A percentile compares a stretch with the other conserved stretches of the same genome.
Conservation (phyloP, 495 filamentous ascomycete species). For the Diplogelasinospora grovesii region DNA sequence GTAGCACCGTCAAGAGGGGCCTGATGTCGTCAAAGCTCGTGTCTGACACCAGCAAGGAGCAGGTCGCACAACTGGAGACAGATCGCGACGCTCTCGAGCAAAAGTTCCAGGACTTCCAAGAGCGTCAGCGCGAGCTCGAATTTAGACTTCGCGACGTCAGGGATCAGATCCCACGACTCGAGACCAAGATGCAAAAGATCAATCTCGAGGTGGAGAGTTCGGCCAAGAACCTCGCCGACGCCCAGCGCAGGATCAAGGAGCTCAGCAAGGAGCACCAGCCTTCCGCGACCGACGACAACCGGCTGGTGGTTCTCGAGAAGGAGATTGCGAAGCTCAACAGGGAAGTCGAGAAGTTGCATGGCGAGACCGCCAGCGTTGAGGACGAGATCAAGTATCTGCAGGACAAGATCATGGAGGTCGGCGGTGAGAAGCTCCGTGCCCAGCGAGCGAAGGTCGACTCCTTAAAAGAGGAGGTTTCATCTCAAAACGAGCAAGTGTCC, state of each 20-base stretch:
- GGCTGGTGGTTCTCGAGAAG: conserved; percentile 62
- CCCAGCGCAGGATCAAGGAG: conserved; percentile 76
- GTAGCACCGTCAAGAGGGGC: conserved; percentile 77
- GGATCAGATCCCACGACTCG: conserved; percentile 75
- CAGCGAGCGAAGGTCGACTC: conserved; percentile 94
- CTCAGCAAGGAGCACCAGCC: conserved; percentile 70
- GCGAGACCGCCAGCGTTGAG: conserved; percentile 78
- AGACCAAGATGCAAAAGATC: conserved; percentile 90
- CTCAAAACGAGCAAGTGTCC: conserved; percentile 72
- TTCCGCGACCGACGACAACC: conserved; percentile 68
- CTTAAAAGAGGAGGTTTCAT: conserved; percentile 76
- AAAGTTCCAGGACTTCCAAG: conserved; percentile 70
- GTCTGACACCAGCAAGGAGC: conserved; percentile 75
- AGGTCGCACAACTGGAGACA: conserved; percentile 75
- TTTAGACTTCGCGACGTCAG: conserved; percentile 61
- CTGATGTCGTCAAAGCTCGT: conserved; percentile 94
- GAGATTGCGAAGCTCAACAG: conserved; percentile 66
- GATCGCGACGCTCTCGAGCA: conserved; percentile 81
- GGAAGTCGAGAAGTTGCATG: conserved; percentile 72
- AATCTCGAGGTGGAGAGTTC: conserved; percentile 82
- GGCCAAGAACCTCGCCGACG: conserved; percentile 75
- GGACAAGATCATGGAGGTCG: conserved; percentile 96
- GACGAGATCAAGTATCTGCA: conserved; percentile 86
- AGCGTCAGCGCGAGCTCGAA: conserved; percentile 72
- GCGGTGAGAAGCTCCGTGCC: conserved; percentile 81